Evolutionary conservation across 2,329 filamentous ascomycete genomes (phyloP), one percentile per base, ranked within the genome.

Genomic region (Aspergillus hortae): DNA sequence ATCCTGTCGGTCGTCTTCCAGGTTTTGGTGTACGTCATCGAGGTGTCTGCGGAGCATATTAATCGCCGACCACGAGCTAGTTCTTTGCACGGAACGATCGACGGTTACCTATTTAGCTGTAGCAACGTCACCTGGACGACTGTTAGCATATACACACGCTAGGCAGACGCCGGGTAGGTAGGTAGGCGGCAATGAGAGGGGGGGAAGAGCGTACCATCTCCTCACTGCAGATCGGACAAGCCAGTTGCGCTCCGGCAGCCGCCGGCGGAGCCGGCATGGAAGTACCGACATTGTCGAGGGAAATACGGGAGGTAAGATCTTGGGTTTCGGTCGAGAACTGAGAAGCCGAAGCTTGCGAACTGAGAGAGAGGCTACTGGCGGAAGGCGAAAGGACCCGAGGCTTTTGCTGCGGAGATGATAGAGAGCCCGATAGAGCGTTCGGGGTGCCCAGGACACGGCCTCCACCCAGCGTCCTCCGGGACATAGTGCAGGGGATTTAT

Each of bases 161-260:
- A 46, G 19, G 21, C 15, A 27, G 19, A 51, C 14, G 12, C 10
- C 9, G 14, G 25, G 30, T 15, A 19, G n/a, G 41, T 35, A 9
- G 7, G 19, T 43, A 19, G n/a, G 35, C 2, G 27, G 10, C n/a
- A 35, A 27, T 17, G 17, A 36, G 15, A 21, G 45, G 36, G 36
- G 17, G 36, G 27, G 38, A 33, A 56, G 47, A 43, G 64, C 75
- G 58, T 76, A 94, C 91, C 94, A 99, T 99, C 72, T 96, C 92
- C 74, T 97, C 95, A 62, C 86, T 91, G 73, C 94, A 99, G 67
- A 99, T 99, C n/a, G 94, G 94, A 70, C 94, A 99, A 50, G 92
- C 84, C 53, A 99, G 84, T 70, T 82, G 82, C 58, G 83, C 83
- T 60, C 81, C 83, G 50, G 83, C 75, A 48, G 83, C 80, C 45